phyloP scores from a whole-genome alignment of 306 rosid genomes.

The Inga laurina region DNA sequence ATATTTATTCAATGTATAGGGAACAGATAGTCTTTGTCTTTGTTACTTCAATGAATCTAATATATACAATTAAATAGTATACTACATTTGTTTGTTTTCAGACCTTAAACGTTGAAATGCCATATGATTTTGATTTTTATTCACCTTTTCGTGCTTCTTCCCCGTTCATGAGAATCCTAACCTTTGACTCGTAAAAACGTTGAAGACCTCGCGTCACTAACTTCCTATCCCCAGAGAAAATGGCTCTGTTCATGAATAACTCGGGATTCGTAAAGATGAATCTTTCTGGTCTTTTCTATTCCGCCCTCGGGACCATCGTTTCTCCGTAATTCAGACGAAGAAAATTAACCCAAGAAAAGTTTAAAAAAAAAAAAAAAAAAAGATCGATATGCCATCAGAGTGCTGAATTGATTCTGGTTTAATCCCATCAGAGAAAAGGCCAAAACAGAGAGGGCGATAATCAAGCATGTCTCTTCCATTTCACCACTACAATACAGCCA shows the following conservation, averaged over 20 bases:
- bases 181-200: constrained; percentile 6
- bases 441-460: constrained; percentile 7
- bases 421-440: constrained; percentile 6
- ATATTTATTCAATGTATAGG: not conserved
- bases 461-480: not conserved
- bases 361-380: no score
- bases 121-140: not conserved
- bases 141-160: constrained; percentile 16
- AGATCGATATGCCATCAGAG: not conserved
- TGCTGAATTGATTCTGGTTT: not conserved
- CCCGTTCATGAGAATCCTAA: constrained; percentile 41
- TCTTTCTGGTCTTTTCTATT: not conserved
- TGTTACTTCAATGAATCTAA: not conserved
- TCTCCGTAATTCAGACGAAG: not conserved
- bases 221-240: constrained; percentile 6
- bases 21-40: not conserved
- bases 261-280: constrained; percentile 35
- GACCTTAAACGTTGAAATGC: constrained; percentile 42
- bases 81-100: constrained; percentile 24
- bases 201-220: not conserved
- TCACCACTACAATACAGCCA: not conserved
- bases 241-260: constrained; percentile 14
- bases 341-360: not conserved
- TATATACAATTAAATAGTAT: not conserved
- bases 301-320: not conserved